A percentile compares a stretch with the other conserved stretches of the same genome.
phyloP scores from a whole-genome alignment of 345 rosid genomes.

The Isatis tinctoria region DNA sequence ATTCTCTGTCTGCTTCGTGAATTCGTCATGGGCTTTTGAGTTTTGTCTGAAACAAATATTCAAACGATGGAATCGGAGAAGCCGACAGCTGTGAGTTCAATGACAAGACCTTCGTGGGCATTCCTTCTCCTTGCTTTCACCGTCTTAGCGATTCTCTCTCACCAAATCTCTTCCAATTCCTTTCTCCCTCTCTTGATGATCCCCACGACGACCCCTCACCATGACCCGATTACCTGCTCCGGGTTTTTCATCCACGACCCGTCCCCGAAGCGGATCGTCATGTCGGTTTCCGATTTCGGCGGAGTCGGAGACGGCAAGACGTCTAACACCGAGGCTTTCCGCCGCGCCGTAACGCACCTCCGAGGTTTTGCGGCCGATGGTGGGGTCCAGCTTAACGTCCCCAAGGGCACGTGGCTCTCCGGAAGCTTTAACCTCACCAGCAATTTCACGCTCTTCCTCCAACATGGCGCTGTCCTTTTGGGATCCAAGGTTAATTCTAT shows the following conservation, averaged over 20 bases:
- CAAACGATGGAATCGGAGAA: conserved; percentile 48
- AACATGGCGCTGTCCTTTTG: conserved; percentile 70
- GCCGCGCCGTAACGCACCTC: conserved; percentile 58
- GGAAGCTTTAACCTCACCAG: conserved; percentile 96
- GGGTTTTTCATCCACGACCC: conserved; percentile 8
- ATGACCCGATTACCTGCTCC: conserved; percentile 32
- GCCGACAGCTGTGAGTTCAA: conserved; percentile 13
- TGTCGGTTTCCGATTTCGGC: conserved; percentile 79
- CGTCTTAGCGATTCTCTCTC: conserved; percentile 43
- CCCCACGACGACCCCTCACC: conserved; percentile 1
- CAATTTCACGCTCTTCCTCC: conserved; percentile 83
- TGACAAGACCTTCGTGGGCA: conserved; percentile 48
- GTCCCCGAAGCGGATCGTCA: conserved; percentile 47
- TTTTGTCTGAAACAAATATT: neutral
- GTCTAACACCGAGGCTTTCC: conserved; percentile 72
- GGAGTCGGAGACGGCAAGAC: conserved; percentile 85
- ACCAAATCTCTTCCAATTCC: conserved; percentile 56
- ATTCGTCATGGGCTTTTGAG: conserved; percentile 11
- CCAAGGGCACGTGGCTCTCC: conserved; percentile 75
- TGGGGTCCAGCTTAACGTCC: conserved; percentile 79
- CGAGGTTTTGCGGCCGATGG: conserved; percentile 42
- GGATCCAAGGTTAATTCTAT: conserved; percentile 73
- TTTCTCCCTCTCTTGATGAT: conserved; percentile 30
- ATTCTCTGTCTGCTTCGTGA: neutral
- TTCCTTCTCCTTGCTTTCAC: conserved; percentile 49